Percentiles rank a stretch among this genome's conserved stretches.
Evolutionary conservation across 305 asterid genomes (phyloP).

Genomic region (Coffea humblotiana): DNA sequence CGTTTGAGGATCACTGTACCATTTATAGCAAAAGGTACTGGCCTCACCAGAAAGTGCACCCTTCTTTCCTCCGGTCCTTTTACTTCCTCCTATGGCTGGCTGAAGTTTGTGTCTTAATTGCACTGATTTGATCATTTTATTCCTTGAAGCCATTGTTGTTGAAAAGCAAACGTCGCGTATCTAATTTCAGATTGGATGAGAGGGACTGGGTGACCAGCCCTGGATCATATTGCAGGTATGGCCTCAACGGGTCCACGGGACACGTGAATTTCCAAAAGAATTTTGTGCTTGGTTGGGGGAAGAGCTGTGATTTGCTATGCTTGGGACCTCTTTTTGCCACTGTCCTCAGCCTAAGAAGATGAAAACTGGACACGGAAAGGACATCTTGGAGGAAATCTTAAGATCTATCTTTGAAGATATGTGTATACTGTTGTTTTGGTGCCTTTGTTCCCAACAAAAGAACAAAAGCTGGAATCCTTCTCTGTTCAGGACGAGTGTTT

Average conservation of each 20-base stretch:
- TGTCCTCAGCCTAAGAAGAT: slow-evolving; percentile 15
- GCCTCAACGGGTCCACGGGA: slow-evolving; percentile 48
- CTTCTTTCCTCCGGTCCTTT: slow-evolving; percentile 3
- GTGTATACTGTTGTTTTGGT: slow-evolving; percentile 28
- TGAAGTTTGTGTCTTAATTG: slow-evolving; percentile 16
- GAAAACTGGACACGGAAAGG: slow-evolving; percentile 9
- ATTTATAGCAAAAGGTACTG: slow-evolving; percentile 40
- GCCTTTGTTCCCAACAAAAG: slow-evolving; percentile 34
- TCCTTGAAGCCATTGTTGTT: slow-evolving; percentile 28
- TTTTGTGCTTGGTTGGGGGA: slow-evolving; percentile 18
- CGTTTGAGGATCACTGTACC: slow-evolving; percentile 49
- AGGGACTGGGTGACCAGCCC: slow-evolving; percentile 44
- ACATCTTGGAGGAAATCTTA: slow-evolving; percentile 10
- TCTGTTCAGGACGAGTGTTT: slow-evolving; percentile 6
- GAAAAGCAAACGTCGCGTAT: slow-evolving; percentile 45
- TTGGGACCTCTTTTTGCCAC: slow-evolving; percentile 43
- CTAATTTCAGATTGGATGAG: slow-evolving; percentile 58
- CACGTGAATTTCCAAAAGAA: slow-evolving; percentile 50
- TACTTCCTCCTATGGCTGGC: slow-evolving; percentile 13
- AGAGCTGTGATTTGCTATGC: slow-evolving; percentile 23
- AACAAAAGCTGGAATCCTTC: slow-evolving; percentile 33
- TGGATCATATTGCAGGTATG: slow-evolving; percentile 28
- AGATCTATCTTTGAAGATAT: slow-evolving; percentile 19
- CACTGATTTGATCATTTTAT: slow-evolving; percentile 26
- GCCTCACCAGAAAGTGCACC: slow-evolving; percentile 14